Evolutionary conservation across 2,329 filamentous ascomycete genomes (phyloP), one percentile per base, ranked within the genome.

Genomic region (Aspergillus neoniger): DNA sequence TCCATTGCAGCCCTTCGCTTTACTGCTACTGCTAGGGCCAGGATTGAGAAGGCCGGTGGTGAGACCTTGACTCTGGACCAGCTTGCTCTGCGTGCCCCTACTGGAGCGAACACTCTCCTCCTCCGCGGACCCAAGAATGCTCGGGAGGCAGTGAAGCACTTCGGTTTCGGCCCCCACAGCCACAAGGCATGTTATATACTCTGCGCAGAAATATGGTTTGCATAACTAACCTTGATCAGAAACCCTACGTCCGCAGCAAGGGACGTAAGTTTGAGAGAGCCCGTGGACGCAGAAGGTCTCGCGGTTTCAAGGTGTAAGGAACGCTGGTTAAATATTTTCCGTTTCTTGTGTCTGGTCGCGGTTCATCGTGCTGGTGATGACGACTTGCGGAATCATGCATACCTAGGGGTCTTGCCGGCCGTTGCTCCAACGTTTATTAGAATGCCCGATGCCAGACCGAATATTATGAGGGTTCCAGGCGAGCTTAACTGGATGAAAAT

Each of bases 181-280:
- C 85, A 96, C 90, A 99, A 98, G 91, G 91, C 92, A 80, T 70
- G 85, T 41, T 28, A 21, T 23, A 21, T 14, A 25, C 43, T 2
- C 19, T 19, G 2, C 17, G n/a, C n/a, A 17, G 5, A 2, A 28
- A 3, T 3, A 23, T 39, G 9, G 19, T 63, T 43, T 55, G 4
- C 21, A 21, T 4, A 17, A 54, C 67, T 72, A 64, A 72, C 56
- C 6, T 48, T n/a, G 5, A 54, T 59, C 60, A 95, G 94, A 98
- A 97, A 88, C 94, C 94, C 73, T 91, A 96, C 75, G 87, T 99
- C 77, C 87, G 92, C 83, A 96, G 92, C 86, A 99, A 99, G 91
- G 96, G 96, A 78, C 91, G 95, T 84, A 99, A 99, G 88, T 99
- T 99, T 86, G 96, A 99, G 90, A 88, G 88, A 77, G 95, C 93